Base-by-base conservation (phyloP, 768 basidiomycete genomes). In the Boletales sp. region DNA sequence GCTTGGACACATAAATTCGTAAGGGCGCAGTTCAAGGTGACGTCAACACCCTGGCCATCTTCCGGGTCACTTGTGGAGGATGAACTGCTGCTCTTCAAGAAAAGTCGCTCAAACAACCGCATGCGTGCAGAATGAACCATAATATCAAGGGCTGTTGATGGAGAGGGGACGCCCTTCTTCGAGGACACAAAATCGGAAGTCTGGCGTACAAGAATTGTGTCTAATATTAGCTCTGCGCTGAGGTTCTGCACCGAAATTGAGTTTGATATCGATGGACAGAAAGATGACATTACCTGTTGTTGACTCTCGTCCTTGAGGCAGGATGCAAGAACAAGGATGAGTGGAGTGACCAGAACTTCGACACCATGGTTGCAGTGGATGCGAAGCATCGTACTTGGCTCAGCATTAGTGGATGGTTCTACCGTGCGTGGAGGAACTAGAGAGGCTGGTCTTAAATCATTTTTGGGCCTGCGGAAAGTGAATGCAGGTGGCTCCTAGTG, bases 331-430 rank as follows among this genome's bases (percentile, higher is more conserved):
- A 73, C 68, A 34, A 81, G 51, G 15, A 82, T 42, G 17, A 87
- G 68, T 3, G 87, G 86, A 6, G 81, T 85, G n/a, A 84, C 48
- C 38, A 69, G 66, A 15, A 83, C 41, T 34, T 69, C 65, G 13
- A 81, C 42, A 17, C 69, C 67, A 27, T 66, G 69, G 27, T 57
- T 56, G 47, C 67, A 74, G 32, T 65, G 67, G 29, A 83, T 50
- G 27, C 80, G 77, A 43, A 63, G 41, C 48, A 65, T 44, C 13
- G 49, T 51, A n/a, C 34, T 39, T 15, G 61, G 42, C 8, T 38
- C 21, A 15, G 18, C 27, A 39, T 34, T 18, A n/a, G 29, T 4
- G 14, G 31, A 36, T 40, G 45, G 44, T 17, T 50, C 54, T 9
- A 4, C 17, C 30, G 48, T 53, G 45, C 18, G 50, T 29, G 45